Evolutionary conservation across 2,329 filamentous ascomycete genomes (phyloP).

Genomic region (Cyclaneusma minus): DNA sequence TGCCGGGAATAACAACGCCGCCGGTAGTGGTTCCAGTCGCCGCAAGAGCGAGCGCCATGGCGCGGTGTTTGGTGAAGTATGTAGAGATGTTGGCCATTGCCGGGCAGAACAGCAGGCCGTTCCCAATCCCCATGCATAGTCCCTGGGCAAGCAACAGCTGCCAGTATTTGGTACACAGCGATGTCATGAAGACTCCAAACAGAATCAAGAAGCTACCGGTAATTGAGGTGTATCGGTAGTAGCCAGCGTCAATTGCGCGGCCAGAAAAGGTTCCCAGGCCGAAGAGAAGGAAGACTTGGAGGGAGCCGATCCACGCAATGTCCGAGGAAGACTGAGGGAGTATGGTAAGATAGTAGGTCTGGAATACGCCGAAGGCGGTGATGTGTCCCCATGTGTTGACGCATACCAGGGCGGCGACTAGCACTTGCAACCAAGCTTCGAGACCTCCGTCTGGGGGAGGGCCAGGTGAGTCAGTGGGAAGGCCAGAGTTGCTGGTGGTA

Average conservation of each 20-base stretch:
- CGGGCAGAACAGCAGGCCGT: slow-evolving; percentile 23
- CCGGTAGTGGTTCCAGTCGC: slow-evolving; percentile 21
- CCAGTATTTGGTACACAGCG: slow-evolving; percentile 21
- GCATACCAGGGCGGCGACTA: slow-evolving; percentile 13
- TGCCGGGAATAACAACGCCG: slow-evolving; percentile 27
- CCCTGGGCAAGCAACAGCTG: slow-evolving; percentile 25
- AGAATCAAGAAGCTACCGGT: slow-evolving; percentile 7
- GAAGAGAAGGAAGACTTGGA: slow-evolving; percentile 28
- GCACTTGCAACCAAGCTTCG: slow-evolving; percentile 18
- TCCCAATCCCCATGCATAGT: slow-evolving; percentile 21
- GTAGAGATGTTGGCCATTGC: slow-evolving; percentile 20
- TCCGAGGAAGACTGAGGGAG: slow-evolving; percentile 20
- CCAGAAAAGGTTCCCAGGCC: slow-evolving; percentile 26
- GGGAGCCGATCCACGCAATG: slow-evolving; percentile 33
- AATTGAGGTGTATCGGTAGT: slow-evolving; percentile 15
- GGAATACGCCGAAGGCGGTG: slow-evolving; percentile 15
- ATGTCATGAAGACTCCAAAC: slow-evolving; percentile 21
- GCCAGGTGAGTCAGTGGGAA: no score
- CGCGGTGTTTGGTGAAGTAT: slow-evolving; percentile 21
- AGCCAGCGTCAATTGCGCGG: slow-evolving; percentile 25
- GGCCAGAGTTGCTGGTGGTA: no score
- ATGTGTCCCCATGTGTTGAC: slow-evolving; percentile 19
- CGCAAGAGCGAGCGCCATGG: slow-evolving; percentile 20
- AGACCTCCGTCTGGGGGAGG: slow-evolving; percentile 17
- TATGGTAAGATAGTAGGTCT: slow-evolving; percentile 23